These are phyloP conservation scores for Phytophthora tubulina DNA, from an alignment of 352 stramenopile species.

Conservation along the genomic window DNA sequence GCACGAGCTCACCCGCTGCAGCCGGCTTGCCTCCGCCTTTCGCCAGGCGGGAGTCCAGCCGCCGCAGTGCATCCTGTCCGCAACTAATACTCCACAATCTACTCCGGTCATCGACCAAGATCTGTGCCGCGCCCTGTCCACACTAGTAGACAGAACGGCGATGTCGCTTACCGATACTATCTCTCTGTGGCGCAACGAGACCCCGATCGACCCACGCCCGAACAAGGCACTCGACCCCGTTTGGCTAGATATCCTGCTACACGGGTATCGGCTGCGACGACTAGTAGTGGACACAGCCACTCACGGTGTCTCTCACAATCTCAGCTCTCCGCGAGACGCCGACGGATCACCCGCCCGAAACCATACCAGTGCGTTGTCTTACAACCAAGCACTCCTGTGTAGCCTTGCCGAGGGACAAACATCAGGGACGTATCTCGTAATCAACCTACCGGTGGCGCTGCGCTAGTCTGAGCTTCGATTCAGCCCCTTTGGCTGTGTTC, in stretches of 20 bases:
- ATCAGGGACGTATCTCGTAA: slow-evolving; percentile 4
- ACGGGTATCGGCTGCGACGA: slow-evolving; percentile 7
- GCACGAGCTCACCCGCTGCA: not conserved
- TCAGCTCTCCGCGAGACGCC: not conserved
- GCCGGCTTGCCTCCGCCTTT: not conserved
- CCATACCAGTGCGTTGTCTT: not conserved
- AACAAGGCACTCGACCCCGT: slow-evolving; percentile 10
- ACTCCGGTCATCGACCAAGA: not conserved
- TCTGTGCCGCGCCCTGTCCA: not conserved
- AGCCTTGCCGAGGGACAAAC: slow-evolving; percentile 9
- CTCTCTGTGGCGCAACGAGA: slow-evolving; percentile 10
- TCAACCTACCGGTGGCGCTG: not conserved
- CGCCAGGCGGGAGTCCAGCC: not conserved
- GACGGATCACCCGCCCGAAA: not conserved
- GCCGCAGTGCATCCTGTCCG: not conserved
- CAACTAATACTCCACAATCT: not conserved
- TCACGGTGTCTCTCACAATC: not conserved
- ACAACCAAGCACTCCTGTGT: not conserved
- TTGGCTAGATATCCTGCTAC: slow-evolving; percentile 11
- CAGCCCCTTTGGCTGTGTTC: slow-evolving; percentile 20
- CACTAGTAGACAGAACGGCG: not conserved
- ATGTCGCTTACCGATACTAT: not conserved
- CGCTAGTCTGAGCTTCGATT: not conserved
- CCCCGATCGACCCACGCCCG: not conserved
- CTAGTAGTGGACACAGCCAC: not conserved